These are phyloP conservation scores for Cyberlindnera petersonii DNA, from an alignment of 805 yeast genomes.

Conservation along the genomic window DNA sequence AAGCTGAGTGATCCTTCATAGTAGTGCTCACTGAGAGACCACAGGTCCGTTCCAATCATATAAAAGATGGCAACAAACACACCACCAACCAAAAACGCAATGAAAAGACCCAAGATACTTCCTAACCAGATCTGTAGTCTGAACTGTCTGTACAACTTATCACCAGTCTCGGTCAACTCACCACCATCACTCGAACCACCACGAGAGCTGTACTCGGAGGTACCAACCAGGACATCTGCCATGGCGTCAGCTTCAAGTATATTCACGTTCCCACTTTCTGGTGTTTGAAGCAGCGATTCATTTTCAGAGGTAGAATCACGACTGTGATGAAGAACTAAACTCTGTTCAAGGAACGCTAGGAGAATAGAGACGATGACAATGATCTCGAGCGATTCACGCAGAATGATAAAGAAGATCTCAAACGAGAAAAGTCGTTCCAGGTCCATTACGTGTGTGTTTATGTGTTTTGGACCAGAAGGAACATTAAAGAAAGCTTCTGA, in stretches of 20 bases:
- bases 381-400: conserved; percentile 71
- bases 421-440: conserved; percentile 57
- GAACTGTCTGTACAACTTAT: conserved; percentile 39
- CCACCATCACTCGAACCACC: too few species aligned
- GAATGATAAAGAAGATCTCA: conserved; percentile 68
- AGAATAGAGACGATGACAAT: conserved; percentile 73
- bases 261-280: conserved; percentile 10
- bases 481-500: too few species aligned
- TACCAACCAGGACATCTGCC: conserved; percentile 1
- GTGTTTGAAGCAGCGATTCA: background rate
- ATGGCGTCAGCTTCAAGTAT: conserved; percentile 3
- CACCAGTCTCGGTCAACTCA: conserved; percentile 25
- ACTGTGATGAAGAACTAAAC: conserved; percentile 38
- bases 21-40: conserved; percentile 83
- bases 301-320: conserved; percentile 7
- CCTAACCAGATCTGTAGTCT: conserved; percentile 80
- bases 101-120: conserved; percentile 61
- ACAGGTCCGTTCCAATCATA: conserved; percentile 73
- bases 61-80: conserved; percentile 68
- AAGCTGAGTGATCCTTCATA: conserved; percentile 87
- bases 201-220: background rate
- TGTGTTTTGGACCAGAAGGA: background rate
- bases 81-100: conserved; percentile 73
- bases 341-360: conserved; percentile 66
- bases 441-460: conserved; percentile 3